phyloP scores from a whole-genome alignment of 306 rosid genomes.

The Quillaja saponaria region DNA sequence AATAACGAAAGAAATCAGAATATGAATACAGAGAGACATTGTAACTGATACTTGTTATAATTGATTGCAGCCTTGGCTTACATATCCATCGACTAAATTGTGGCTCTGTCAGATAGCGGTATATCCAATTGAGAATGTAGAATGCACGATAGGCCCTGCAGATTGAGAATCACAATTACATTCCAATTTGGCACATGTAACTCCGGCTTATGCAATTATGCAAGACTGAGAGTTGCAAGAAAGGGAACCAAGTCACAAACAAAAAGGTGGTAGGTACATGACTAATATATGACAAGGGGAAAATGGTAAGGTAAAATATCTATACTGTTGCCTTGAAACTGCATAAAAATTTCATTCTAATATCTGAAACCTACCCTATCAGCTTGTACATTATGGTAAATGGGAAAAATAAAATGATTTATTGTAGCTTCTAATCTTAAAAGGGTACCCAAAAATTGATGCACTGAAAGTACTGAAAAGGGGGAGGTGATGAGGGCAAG shows the following conservation, averaged over 20 bases:
- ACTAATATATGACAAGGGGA: too few species aligned
- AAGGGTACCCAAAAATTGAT: too few species aligned
- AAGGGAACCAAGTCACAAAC: background rate
- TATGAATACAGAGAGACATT: background rate
- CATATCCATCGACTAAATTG: slow-evolving; percentile 81
- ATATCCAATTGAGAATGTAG: slow-evolving; percentile 96
- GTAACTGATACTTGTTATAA: slow-evolving; percentile 10
- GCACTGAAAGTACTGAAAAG: background rate
- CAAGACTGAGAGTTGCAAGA: slow-evolving; percentile 7
- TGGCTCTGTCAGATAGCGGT: slow-evolving; percentile 81
- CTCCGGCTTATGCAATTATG: background rate
- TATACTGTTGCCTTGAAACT: too few species aligned
- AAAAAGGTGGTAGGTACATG: background rate
- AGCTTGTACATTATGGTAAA: too few species aligned
- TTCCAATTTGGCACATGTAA: slow-evolving; percentile 11
- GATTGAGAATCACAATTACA: slow-evolving; percentile 25
- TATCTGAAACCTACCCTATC: too few species aligned
- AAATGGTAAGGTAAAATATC: too few species aligned
- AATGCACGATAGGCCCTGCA: slow-evolving; percentile 93
- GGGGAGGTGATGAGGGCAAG: background rate
- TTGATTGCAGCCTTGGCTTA: slow-evolving; percentile 27
- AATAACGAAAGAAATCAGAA: slow-evolving; percentile 23
- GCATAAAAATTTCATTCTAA: too few species aligned
- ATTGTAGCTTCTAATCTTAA: too few species aligned
- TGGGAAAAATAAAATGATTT: too few species aligned